Conservation (phyloP, 2,329 filamentous ascomycete genomes). For the Allantophomopsis lycopodina region DNA sequence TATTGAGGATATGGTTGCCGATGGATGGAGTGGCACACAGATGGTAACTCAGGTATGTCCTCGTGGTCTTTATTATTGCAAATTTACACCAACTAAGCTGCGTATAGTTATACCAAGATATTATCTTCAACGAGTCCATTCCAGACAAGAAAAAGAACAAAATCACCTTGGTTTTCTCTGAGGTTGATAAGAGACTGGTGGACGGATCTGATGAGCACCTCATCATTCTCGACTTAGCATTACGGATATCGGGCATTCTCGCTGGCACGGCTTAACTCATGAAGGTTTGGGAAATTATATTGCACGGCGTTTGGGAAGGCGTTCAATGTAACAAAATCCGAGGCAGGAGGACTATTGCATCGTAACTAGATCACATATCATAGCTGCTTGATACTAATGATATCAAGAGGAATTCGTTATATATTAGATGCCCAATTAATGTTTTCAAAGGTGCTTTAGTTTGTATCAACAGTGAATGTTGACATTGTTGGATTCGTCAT, state of each 20-base stretch:
- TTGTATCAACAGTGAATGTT: too few species aligned
- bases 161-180: conserved; percentile 81
- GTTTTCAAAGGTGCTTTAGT: too few species aligned
- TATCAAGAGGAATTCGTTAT: too few species aligned
- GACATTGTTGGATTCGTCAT: too few species aligned
- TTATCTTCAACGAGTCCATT: conserved; percentile 76
- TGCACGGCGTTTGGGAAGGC: too few species aligned
- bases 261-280: conserved; percentile 7
- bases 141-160: conserved; percentile 79
- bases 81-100: neutral
- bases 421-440: too few species aligned
- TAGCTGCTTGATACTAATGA: too few species aligned
- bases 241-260: conserved; percentile 69
- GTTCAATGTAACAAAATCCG: too few species aligned
- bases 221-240: conserved; percentile 70
- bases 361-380: too few species aligned
- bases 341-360: too few species aligned
- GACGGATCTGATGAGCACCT: conserved; percentile 95
- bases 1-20: conserved; percentile 67
- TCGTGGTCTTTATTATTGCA: neutral
- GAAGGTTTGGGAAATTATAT: neutral
- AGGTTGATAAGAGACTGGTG: conserved; percentile 84
- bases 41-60: conserved; percentile 60
- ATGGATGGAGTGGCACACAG: conserved; percentile 31
- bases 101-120: conserved; percentile 59